Conservation (phyloP, 2,329 filamentous ascomycete genomes). For the Botrytis pseudocinerea region DNA sequence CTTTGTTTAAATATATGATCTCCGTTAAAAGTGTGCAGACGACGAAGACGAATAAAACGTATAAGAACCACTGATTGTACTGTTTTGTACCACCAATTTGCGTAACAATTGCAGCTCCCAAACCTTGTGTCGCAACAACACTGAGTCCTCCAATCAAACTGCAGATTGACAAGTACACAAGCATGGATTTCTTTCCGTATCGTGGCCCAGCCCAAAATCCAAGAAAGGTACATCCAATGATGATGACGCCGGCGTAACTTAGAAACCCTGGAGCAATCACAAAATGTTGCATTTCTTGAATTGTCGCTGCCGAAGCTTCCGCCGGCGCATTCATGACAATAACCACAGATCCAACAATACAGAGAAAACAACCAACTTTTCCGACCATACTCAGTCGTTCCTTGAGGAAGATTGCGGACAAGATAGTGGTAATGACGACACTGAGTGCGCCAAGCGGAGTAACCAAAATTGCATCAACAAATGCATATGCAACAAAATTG, state of each 20-base stretch:
- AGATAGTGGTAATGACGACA: constrained; percentile 86
- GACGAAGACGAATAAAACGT: constrained; percentile 88
- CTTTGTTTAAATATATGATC: constrained; percentile 98
- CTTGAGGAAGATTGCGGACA: constrained; percentile 94
- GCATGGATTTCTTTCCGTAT: constrained; percentile 95
- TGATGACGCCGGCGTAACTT: constrained; percentile 77
- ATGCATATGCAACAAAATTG: constrained; percentile 97
- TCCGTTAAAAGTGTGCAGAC: constrained; percentile 86
- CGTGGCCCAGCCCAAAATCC: constrained; percentile 80
- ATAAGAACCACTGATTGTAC: constrained; percentile 98
- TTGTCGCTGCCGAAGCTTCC: constrained; percentile 80
- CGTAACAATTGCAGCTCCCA: constrained; percentile 87
- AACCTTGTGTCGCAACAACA: constrained; percentile 90
- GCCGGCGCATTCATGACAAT: constrained; percentile 92
- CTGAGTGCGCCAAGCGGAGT: constrained; percentile 88
- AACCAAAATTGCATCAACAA: constrained; percentile 93
- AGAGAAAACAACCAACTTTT: constrained; percentile 93
- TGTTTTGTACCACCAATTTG: constrained; percentile 79
- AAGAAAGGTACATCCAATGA: constrained; percentile 69
- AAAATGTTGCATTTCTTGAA: constrained; percentile 88
- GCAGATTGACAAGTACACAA: constrained; percentile 96
- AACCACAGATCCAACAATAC: constrained; percentile 87
- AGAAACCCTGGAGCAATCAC: constrained; percentile 87
- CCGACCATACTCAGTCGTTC: constrained; percentile 93
- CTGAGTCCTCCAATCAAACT: constrained; percentile 91